A percentile compares a stretch with the other conserved stretches of the same genome.
phyloP scores from a whole-genome alignment of 2,329 filamentous ascomycete genomes.

The Ascochyta fabae region DNA sequence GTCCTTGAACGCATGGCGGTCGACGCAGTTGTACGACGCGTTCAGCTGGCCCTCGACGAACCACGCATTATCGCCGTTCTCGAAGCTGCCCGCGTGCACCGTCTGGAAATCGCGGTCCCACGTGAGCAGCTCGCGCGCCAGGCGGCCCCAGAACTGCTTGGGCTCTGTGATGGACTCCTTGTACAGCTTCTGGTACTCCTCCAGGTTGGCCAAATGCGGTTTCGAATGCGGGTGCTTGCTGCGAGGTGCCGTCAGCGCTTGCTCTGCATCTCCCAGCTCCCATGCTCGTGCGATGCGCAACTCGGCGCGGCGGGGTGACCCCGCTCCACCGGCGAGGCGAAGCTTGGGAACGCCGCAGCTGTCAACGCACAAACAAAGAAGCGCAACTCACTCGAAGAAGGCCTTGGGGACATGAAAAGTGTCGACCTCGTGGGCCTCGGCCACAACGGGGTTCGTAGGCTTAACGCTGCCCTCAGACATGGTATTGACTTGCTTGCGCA shows the following conservation, averaged over 20 bases:
- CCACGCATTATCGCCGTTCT: conserved; percentile 87
- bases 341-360: conserved; percentile 16
- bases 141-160: conserved; percentile 84
- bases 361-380: conserved; percentile 23
- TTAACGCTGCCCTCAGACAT: conserved; percentile 56
- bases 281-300: neutral
- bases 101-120: conserved; percentile 95
- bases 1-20: conserved; percentile 94
- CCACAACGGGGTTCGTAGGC: conserved; percentile 61
- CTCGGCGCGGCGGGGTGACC: conserved; percentile 43
- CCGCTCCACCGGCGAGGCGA: conserved; percentile 31
- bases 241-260: conserved; percentile 24
- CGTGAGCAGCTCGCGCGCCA: conserved; percentile 85
- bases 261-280: neutral
- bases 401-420: conserved; percentile 69
- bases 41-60: conserved; percentile 94
- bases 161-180: conserved; percentile 89
- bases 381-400: conserved; percentile 48
- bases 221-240: conserved; percentile 65
- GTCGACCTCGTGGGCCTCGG: conserved; percentile 78
- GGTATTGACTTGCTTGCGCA: conserved; percentile 14
- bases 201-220: conserved; percentile 65
- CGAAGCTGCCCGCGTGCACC: conserved; percentile 77
- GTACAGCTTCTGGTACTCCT: conserved; percentile 70
- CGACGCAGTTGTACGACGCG: conserved; percentile 96